A percentile compares a stretch with the other conserved stretches of the same genome.
These are phyloP conservation scores for Arthrobotrys sphaeroides DNA, from an alignment of 2,329 filamentous ascomycete genomes.

Conservation along the genomic window DNA sequence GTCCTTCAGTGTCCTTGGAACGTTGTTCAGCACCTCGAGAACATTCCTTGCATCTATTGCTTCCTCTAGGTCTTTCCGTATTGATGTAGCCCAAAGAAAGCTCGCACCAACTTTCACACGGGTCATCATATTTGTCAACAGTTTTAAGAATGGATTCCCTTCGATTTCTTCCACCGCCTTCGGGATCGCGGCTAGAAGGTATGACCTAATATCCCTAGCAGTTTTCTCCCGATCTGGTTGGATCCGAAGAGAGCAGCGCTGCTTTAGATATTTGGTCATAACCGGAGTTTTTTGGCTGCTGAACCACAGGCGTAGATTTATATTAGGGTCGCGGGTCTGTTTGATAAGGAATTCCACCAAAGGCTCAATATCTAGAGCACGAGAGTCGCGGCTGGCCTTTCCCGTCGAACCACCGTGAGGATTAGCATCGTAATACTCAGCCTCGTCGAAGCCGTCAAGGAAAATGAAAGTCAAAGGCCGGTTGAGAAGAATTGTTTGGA, in stretches of 20 bases:
- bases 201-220: background rate
- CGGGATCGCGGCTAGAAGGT: background rate
- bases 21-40: background rate
- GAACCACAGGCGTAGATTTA: slow-evolving; percentile 4
- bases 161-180: background rate
- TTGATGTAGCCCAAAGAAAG: background rate
- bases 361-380: no score
- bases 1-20: background rate
- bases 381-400: no score
- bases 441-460: background rate
- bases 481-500: background rate
- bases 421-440: background rate
- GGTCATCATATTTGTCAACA: no score
- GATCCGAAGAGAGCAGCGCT: background rate
- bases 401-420: background rate
- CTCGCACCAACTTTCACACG: background rate
- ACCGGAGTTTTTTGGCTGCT: background rate
- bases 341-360: no score
- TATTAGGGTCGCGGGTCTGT: no score
- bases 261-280: background rate
- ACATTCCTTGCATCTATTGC: background rate
- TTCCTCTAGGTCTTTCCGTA: background rate
- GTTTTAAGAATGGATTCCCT: no score
- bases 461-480: background rate
- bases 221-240: background rate